phyloP scores from a whole-genome alignment of 495 filamentous ascomycete species.

The Aspergillus nanangensis region DNA sequence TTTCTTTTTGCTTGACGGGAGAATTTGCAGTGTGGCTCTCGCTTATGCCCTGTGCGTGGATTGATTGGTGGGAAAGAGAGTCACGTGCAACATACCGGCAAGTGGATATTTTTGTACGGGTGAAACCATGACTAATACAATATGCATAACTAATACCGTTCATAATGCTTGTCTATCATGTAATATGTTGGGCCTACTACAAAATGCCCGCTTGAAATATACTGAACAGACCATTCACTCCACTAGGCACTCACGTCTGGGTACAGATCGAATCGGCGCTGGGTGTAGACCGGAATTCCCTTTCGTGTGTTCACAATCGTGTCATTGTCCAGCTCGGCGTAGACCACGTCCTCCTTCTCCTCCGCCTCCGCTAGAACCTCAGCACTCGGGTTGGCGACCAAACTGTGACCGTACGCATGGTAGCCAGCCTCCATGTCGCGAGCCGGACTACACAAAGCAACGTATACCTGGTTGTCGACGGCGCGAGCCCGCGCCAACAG shows the following conservation, averaged over 20 bases:
- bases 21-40: constrained; percentile 44
- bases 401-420: constrained; percentile 86
- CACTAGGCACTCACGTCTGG: constrained; percentile 64
- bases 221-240: constrained; percentile 2
- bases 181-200: too few relatives aligned
- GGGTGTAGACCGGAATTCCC: constrained; percentile 77
- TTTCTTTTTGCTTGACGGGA: constrained; percentile 27
- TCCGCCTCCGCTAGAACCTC: constrained; percentile 68
- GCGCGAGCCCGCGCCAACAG: constrained; percentile 79
- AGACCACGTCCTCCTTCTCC: constrained; percentile 71
- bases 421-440: constrained; percentile 74
- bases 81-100: too few relatives aligned
- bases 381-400: constrained; percentile 88
- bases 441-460: constrained; percentile 87
- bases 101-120: too few relatives aligned
- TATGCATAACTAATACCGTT: too few relatives aligned
- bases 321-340: constrained; percentile 66
- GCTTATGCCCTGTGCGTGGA: constrained; percentile 25
- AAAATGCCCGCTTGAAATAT: too few relatives aligned
- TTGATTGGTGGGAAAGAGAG: too few relatives aligned
- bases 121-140: too few relatives aligned
- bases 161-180: too few relatives aligned
- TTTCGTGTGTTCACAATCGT: constrained; percentile 73
- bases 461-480: constrained; percentile 92
- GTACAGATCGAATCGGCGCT: constrained; percentile 95